These are phyloP conservation scores for Phytopythium helicoides DNA, from an alignment of 352 stramenopile genomes.

Conservation along the genomic window DNA sequence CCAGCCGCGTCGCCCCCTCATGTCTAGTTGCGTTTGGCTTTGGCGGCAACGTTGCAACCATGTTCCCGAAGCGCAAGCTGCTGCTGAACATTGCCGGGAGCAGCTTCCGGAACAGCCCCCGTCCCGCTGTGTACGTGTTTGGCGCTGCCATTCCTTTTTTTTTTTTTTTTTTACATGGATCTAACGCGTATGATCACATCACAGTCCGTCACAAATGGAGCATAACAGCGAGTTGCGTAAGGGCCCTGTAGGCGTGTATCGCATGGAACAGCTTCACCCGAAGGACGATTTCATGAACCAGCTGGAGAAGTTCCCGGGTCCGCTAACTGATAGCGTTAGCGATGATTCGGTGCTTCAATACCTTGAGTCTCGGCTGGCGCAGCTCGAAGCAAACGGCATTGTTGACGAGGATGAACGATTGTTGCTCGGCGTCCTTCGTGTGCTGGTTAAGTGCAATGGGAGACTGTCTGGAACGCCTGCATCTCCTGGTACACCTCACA, in stretches of 20 bases:
- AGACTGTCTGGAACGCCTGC: constrained; percentile 48
- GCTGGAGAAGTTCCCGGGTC: constrained; percentile 75
- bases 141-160: too few relatives aligned
- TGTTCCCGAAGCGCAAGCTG: constrained; percentile 87
- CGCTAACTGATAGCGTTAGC: constrained; percentile 58
- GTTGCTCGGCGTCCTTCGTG: constrained; percentile 59
- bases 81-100: constrained; percentile 62
- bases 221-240: constrained; percentile 72
- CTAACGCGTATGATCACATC: too few relatives aligned
- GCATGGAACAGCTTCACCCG: constrained; percentile 79
- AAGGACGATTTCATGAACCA: constrained; percentile 64
- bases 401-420: constrained; percentile 68
- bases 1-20: constrained; percentile 64
- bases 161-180: background rate
- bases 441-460: constrained; percentile 82
- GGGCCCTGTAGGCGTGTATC: constrained; percentile 75
- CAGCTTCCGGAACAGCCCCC: constrained; percentile 64
- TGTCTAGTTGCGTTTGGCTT: constrained; percentile 84
- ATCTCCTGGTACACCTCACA: constrained; percentile 22
- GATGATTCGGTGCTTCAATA: constrained; percentile 71
- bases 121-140: constrained; percentile 42
- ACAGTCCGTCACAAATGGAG: constrained; percentile 52
- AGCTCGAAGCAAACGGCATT: constrained; percentile 16
- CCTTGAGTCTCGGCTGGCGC: constrained; percentile 56
- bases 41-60: constrained; percentile 86